These are phyloP conservation scores for Verticillium longisporum DNA, from an alignment of 2,329 filamentous ascomycete species.

Conservation along the genomic window DNA sequence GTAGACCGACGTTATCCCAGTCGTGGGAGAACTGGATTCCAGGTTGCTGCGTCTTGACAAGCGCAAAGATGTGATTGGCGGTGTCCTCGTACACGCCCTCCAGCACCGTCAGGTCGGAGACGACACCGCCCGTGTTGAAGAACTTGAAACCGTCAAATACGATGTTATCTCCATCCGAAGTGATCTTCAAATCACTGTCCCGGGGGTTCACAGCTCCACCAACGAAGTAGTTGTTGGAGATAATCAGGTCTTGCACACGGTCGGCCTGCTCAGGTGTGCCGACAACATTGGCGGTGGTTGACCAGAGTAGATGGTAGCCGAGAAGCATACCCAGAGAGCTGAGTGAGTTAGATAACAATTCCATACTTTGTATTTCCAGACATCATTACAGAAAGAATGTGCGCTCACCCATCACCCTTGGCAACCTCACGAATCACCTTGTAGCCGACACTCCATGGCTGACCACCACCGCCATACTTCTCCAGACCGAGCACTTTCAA, in stretches of 20 bases:
- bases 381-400: no score
- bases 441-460: slow-evolving; percentile 44
- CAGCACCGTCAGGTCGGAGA: slow-evolving; percentile 59
- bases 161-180: slow-evolving; percentile 43
- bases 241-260: slow-evolving; percentile 47
- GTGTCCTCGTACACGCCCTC: slow-evolving; percentile 56
- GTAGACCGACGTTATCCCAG: slow-evolving; percentile 59
- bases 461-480: slow-evolving; percentile 35
- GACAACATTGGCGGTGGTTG: slow-evolving; percentile 52
- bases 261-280: slow-evolving; percentile 55
- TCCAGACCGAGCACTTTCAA: slow-evolving; percentile 29
- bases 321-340: slow-evolving; percentile 58
- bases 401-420: slow-evolving; percentile 49
- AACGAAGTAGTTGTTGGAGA: slow-evolving; percentile 59
- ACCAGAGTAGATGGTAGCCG: slow-evolving; percentile 60
- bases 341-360: background rate
- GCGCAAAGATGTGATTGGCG: slow-evolving; percentile 54
- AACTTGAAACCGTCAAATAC: slow-evolving; percentile 57
- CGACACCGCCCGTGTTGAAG: slow-evolving; percentile 62
- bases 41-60: slow-evolving; percentile 49
- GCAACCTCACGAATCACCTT: slow-evolving; percentile 55
- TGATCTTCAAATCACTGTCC: slow-evolving; percentile 54
- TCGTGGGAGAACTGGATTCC: slow-evolving; percentile 51
- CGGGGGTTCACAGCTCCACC: slow-evolving; percentile 61
- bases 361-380: accelerated